phyloP scores from a whole-genome alignment of 148 eudicot genomes.

The Camellia granthamiana region DNA sequence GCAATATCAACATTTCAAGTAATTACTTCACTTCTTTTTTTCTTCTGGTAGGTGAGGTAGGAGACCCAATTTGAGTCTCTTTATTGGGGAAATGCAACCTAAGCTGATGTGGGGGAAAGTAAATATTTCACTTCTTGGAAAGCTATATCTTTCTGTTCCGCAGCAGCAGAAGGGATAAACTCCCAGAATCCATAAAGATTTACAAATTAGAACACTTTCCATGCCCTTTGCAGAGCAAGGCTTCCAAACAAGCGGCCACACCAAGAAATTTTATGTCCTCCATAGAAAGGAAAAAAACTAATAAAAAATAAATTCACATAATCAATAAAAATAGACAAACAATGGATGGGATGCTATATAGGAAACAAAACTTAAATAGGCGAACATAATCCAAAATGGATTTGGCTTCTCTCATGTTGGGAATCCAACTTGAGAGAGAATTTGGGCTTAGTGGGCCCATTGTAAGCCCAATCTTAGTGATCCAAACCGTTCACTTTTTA shows the following conservation, averaged over 20 bases:
- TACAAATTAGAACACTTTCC: not conserved
- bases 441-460: no score
- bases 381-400: not conserved
- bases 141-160: not conserved
- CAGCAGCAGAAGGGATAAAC: not conserved
- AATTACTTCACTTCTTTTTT: no score
- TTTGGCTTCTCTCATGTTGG: no score
- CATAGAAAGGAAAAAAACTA: conserved; percentile 4
- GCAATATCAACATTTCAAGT: not conserved
- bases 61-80: no score
- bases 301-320: not conserved
- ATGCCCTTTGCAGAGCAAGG: not conserved
- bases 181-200: not conserved
- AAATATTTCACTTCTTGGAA: not conserved
- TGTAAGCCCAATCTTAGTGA: no score
- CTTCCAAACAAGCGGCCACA: not conserved
- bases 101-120: no score
- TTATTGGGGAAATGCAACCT: no score
- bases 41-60: no score
- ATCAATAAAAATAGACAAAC: not conserved
- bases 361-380: not conserved
- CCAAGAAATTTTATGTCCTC: not conserved
- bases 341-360: not conserved
- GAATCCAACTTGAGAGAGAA: no score
- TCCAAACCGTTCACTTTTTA: no score